These are phyloP conservation scores for Tuber brumale DNA, from an alignment of 495 filamentous ascomycete genomes.

Conservation along the genomic window DNA sequence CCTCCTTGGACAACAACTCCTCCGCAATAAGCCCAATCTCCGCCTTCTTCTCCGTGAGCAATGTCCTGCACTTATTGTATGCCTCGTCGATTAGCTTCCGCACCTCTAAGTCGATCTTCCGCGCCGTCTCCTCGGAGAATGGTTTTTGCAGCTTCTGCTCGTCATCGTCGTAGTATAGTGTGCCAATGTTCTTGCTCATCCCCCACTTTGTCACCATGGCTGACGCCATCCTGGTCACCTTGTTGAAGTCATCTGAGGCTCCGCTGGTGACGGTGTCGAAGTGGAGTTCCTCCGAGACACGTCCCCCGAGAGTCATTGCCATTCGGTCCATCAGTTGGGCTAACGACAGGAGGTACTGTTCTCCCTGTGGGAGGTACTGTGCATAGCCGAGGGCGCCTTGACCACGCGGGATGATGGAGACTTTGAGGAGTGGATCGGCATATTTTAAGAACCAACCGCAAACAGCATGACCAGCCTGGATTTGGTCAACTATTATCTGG, in stretches of 20 bases:
- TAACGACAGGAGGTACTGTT: constrained; percentile 89
- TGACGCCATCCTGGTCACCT: constrained; percentile 91
- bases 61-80: constrained; percentile 77
- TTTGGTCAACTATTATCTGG: constrained; percentile 11
- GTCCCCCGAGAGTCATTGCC: constrained; percentile 96
- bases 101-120: constrained; percentile 84
- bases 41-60: constrained; percentile 76
- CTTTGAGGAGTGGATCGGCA: constrained; percentile 94
- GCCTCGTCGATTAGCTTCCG: constrained; percentile 82
- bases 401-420: constrained; percentile 95
- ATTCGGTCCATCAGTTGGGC: constrained; percentile 98
- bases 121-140: constrained; percentile 88
- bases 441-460: constrained; percentile 98
- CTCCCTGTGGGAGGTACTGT: constrained; percentile 84
- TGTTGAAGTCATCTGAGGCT: constrained; percentile 95
- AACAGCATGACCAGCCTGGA: constrained; percentile 80
- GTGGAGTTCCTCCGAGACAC: constrained; percentile 90
- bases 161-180: constrained; percentile 77
- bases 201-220: constrained; percentile 97
- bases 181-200: constrained; percentile 89
- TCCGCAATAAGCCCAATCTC: constrained; percentile 86
- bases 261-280: constrained; percentile 93
- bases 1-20: constrained; percentile 85
- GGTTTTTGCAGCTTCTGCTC: constrained; percentile 76
- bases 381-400: constrained; percentile 91